Percentiles rank a stretch among this genome's conserved stretches.
Conservation (phyloP, 2,329 filamentous ascomycete genomes). For the Phaeoacremonium minimum region DNA sequence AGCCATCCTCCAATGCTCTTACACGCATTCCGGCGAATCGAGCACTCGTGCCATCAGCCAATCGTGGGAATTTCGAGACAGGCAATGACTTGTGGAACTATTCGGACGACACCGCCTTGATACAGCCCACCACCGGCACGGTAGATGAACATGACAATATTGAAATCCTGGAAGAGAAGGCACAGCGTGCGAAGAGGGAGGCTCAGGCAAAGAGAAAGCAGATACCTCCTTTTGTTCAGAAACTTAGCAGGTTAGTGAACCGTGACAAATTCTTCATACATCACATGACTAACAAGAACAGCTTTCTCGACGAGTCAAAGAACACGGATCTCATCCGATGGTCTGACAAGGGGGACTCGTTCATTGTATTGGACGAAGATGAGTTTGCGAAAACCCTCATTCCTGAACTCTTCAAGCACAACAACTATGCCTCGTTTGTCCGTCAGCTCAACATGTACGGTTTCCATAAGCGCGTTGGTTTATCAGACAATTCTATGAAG, state of each 20-base stretch:
- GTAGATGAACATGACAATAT: slow-evolving; percentile 64
- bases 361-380: slow-evolving; percentile 94
- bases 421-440: slow-evolving; percentile 96
- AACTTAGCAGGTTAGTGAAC: slow-evolving; percentile 79
- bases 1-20: slow-evolving; percentile 42
- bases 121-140: slow-evolving; percentile 26
- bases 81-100: slow-evolving; percentile 31
- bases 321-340: slow-evolving; percentile 95
- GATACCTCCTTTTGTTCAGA: slow-evolving; percentile 96
- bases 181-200: slow-evolving; percentile 78
- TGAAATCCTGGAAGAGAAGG: slow-evolving; percentile 74
- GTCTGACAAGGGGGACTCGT: slow-evolving; percentile 95
- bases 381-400: slow-evolving; percentile 97
- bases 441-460: slow-evolving; percentile 96
- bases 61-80: slow-evolving; percentile 21
- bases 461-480: slow-evolving; percentile 90
- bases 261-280: slow-evolving; percentile 3
- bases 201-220: slow-evolving; percentile 88
- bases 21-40: slow-evolving; percentile 48
- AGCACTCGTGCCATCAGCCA: slow-evolving; percentile 39
- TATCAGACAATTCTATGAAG: slow-evolving; percentile 97
- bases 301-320: slow-evolving; percentile 88
- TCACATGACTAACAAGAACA: slow-evolving; percentile 29
- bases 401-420: slow-evolving; percentile 98
- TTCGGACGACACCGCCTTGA: slow-evolving; percentile 34